A percentile compares a stretch with the other conserved stretches of the same genome.
phyloP scores from a whole-genome alignment of 441 rosid genomes.

The Aleurites moluccanus region DNA sequence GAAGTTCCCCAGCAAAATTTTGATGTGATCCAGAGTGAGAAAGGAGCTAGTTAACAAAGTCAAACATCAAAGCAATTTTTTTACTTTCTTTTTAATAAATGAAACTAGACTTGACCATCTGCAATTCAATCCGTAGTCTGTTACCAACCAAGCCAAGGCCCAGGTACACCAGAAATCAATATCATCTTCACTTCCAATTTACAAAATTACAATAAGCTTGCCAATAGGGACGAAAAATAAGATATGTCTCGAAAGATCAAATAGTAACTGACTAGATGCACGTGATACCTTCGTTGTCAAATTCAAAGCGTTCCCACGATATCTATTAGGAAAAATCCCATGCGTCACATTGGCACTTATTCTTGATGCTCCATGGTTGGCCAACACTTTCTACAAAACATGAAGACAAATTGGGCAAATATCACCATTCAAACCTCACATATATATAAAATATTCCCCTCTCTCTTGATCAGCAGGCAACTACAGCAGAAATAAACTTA shows the following conservation, averaged over 20 bases:
- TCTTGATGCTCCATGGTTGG: constrained; percentile 83
- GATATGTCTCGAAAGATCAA: neutral
- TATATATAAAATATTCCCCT: neutral
- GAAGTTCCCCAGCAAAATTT: neutral
- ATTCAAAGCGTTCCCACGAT: constrained; percentile 89
- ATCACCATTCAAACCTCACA: neutral
- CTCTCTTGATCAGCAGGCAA: neutral
- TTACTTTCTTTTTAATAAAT: neutral
- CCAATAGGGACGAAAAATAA: neutral
- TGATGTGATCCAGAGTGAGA: neutral
- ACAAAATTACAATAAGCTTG: too few species aligned
- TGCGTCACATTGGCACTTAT: constrained; percentile 97
- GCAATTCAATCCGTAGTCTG: neutral
- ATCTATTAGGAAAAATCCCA: constrained; percentile 83
- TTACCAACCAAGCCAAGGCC: neutral
- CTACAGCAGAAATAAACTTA: neutral
- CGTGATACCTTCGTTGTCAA: constrained; percentile 71
- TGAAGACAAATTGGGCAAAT: neutral
- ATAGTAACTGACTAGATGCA: constrained; percentile 11
- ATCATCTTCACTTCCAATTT: neutral
- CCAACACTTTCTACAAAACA: constrained; percentile 69
- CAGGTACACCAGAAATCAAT: neutral
- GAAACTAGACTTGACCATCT: neutral
- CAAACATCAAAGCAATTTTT: neutral
- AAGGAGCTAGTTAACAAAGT: neutral